phyloP scores from a whole-genome alignment of 23 red algal genomes.

The Gracilaria vermiculophylla region DNA sequence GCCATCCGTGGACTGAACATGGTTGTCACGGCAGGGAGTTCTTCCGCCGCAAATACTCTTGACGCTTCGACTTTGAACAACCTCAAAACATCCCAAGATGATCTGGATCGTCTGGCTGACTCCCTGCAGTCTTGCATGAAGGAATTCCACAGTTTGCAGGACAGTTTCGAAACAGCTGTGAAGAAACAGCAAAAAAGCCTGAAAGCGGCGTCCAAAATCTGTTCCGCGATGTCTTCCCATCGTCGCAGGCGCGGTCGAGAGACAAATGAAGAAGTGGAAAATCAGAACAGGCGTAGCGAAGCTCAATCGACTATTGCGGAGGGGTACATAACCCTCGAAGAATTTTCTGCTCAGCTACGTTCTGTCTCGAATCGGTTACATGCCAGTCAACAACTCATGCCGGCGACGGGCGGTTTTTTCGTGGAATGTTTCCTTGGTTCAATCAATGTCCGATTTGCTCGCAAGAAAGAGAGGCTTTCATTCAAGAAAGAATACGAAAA shows the following conservation, averaged over 20 bases:
- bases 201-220: neutral
- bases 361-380: neutral
- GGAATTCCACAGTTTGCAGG: conserved; percentile 58
- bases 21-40: conserved; percentile 40
- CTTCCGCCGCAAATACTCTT: neutral
- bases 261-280: neutral
- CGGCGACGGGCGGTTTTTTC: conserved; percentile 85
- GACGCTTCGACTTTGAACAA: conserved; percentile 1
- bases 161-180: conserved; percentile 66
- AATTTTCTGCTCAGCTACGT: neutral
- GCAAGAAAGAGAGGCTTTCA: conserved; percentile 63
- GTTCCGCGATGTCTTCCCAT: conserved; percentile 1
- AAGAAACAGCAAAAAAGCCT: conserved; percentile 54
- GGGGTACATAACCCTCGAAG: neutral
- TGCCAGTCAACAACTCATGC: conserved; percentile 62
- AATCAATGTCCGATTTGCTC: conserved; percentile 90
- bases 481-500: conserved; percentile 97
- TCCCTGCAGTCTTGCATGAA: conserved; percentile 26
- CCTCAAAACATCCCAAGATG: conserved; percentile 41
- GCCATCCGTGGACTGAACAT: neutral
- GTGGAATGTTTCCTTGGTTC: conserved; percentile 89
- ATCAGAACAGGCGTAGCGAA: neutral
- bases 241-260: neutral
- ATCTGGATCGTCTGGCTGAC: conserved; percentile 35
- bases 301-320: neutral